These are phyloP conservation scores for Rhododendron griersonianum DNA, from an alignment of 148 eudicot species.

Conservation along the genomic window DNA sequence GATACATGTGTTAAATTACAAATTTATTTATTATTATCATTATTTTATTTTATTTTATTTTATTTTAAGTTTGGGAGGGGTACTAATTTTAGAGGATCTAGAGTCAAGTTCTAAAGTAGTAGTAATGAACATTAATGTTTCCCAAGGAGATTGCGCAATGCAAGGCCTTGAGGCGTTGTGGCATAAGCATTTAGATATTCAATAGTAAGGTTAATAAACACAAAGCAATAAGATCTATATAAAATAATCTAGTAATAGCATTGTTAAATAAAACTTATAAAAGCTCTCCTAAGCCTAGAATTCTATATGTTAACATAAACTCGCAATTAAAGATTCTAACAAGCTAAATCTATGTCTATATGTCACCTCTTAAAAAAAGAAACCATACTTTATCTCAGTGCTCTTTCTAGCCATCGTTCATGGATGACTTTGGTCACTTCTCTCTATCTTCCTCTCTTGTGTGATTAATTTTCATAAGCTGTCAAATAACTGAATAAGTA, in stretches of 20 bases:
- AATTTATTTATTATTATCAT: too few relatives aligned
- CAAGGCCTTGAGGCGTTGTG: neutral
- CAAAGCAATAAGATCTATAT: too few relatives aligned
- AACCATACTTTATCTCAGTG: neutral
- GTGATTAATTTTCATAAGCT: neutral
- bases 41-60: too few relatives aligned
- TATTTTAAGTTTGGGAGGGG: too few relatives aligned
- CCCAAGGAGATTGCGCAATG: too few relatives aligned
- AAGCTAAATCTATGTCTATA: neutral
- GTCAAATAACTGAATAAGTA: neutral
- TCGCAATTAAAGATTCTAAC: neutral
- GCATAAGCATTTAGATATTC: neutral
- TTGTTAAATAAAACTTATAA: neutral
- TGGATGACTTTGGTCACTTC: neutral
- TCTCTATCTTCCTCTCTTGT: neutral
- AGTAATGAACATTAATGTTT: too few relatives aligned
- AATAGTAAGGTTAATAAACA: too few relatives aligned
- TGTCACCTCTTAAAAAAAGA: neutral
- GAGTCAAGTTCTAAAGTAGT: neutral
- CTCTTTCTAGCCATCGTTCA: neutral
- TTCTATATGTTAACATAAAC: neutral
- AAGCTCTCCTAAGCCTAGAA: neutral
- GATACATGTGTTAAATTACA: too few relatives aligned
- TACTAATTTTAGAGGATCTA: too few relatives aligned
- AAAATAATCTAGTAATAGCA: neutral